Conservation (phyloP, 2,329 filamentous ascomycete species). For the Triangularia setosa region DNA sequence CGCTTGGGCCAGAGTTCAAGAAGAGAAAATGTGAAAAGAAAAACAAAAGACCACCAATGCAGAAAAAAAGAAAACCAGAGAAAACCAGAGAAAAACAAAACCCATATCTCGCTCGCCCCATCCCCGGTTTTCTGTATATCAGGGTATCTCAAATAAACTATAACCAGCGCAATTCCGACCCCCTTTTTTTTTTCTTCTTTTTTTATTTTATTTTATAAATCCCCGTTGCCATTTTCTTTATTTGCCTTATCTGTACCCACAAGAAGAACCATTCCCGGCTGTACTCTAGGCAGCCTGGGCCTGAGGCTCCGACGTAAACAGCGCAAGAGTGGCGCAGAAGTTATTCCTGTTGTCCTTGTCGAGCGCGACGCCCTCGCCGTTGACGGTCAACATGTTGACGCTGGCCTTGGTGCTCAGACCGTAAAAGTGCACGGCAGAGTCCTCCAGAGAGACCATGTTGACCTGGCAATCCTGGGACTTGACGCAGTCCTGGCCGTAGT, state of each 20-base stretch:
- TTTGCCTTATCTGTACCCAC: background rate
- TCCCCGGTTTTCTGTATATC: background rate
- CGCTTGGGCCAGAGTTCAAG: slow-evolving; percentile 3
- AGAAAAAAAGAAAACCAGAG: background rate
- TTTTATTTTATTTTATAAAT: no score
- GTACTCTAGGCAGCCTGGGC: background rate
- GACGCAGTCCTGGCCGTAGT: slow-evolving; percentile 71
- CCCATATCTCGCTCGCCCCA: background rate
- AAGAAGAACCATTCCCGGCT: background rate
- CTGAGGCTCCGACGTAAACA: slow-evolving; percentile 37
- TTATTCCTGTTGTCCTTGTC: slow-evolving; percentile 62
- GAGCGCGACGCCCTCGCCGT: slow-evolving; percentile 50
- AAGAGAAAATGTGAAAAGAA: background rate
- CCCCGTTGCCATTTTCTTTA: background rate
- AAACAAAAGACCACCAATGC: slow-evolving; percentile 1
- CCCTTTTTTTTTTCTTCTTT: background rate
- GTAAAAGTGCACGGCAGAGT: slow-evolving; percentile 59
- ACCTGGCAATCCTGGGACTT: slow-evolving; percentile 66
- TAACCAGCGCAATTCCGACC: background rate
- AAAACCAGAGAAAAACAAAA: background rate
- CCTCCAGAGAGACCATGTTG: slow-evolving; percentile 71
- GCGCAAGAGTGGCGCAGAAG: slow-evolving; percentile 59
- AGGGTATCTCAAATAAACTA: background rate
- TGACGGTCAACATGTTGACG: slow-evolving; percentile 66
- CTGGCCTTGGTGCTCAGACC: slow-evolving; percentile 72